Conservation (phyloP, 2,329 filamentous ascomycete genomes). For the Botryosphaeria agaves region DNA sequence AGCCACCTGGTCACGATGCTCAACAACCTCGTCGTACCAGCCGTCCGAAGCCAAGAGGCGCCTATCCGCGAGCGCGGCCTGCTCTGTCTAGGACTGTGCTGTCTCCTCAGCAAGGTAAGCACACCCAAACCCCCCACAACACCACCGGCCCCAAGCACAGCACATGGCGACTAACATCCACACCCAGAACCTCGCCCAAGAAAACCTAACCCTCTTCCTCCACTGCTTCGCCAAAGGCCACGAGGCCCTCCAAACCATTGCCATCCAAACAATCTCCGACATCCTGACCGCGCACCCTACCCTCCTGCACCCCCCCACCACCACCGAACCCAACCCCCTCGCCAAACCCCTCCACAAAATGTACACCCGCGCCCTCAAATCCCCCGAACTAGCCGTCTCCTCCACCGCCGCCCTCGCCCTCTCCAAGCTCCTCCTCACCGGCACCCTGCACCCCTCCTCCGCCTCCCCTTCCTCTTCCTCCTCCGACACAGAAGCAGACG, state of each 20-base stretch:
- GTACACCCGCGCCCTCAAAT: conserved; percentile 68
- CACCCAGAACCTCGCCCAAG: conserved; percentile 58
- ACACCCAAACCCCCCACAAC: not conserved
- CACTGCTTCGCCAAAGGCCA: conserved; percentile 94
- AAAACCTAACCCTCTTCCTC: conserved; percentile 84
- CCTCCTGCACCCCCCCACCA: conserved; percentile 40
- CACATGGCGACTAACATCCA: not conserved
- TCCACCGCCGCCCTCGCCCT: conserved; percentile 65
- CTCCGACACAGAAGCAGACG: conserved; percentile 33
- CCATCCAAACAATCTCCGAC: conserved; percentile 81
- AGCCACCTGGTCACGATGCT: conserved; percentile 91
- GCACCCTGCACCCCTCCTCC: conserved; percentile 54
- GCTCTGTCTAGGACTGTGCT: conserved; percentile 77
- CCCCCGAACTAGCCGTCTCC: conserved; percentile 56
- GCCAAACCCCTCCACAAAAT: conserved; percentile 60
- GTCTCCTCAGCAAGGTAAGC: conserved; percentile 63
- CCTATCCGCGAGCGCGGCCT: conserved; percentile 83
- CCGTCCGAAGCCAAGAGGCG: conserved; percentile 82
- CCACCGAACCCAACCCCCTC: conserved; percentile 15
- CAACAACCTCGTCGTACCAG: conserved; percentile 90
- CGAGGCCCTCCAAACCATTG: conserved; percentile 73
- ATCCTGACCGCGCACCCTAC: conserved; percentile 80
- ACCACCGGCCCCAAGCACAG: not conserved
- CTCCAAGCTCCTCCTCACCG: conserved; percentile 71
- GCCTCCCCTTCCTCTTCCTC: too few species aligned